Evolutionary conservation across 495 filamentous ascomycete species (phyloP).

Genomic region (Neurospora sublineolata): DNA sequence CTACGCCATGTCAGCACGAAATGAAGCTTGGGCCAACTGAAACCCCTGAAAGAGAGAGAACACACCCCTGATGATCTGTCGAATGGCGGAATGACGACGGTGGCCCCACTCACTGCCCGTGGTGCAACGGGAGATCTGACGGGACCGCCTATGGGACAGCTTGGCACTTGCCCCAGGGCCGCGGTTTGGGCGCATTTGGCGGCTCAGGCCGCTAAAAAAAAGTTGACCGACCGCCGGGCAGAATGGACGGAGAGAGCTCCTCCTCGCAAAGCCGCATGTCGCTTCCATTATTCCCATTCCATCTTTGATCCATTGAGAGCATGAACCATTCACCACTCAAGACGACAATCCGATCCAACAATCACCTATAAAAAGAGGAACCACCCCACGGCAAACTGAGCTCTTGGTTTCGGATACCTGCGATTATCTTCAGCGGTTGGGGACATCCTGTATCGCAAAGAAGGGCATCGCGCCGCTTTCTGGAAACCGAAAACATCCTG

Average conservation of each 20-base stretch:
- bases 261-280: not conserved
- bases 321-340: not conserved
- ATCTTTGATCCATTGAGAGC: not conserved
- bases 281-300: not conserved
- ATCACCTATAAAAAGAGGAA: not conserved
- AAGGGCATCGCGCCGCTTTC: not conserved
- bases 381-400: not conserved
- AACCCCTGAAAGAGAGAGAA: not conserved
- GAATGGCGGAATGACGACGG: not conserved
- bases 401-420: not conserved
- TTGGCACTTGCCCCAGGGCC: not conserved
- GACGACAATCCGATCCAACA: not conserved
- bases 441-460: not conserved
- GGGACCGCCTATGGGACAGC: not conserved
- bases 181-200: not conserved
- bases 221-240: not conserved
- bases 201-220: not conserved
- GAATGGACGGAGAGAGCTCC: not conserved
- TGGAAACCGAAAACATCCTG: not conserved
- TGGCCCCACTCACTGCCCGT: not conserved
- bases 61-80: not conserved
- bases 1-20: not conserved
- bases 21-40: not conserved
- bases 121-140: not conserved
- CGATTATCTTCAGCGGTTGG: not conserved